Evolutionary conservation across 352 stramenopile species (phyloP).

Genomic region (Globisporangium splendens): DNA sequence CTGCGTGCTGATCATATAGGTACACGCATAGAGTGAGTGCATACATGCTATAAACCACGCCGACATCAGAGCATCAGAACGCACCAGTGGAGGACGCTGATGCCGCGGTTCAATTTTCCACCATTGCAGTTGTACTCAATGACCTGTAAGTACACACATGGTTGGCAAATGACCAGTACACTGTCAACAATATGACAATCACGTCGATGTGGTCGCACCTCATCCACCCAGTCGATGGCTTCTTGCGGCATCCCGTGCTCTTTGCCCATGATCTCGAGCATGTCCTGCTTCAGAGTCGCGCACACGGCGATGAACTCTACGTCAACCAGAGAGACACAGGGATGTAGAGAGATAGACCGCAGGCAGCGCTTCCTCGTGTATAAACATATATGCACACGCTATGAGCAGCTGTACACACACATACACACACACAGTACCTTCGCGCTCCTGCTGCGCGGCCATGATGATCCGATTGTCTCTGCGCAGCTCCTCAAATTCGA

Average conservation of each 20-base stretch:
- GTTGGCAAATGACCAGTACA: too few species aligned
- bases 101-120: constrained; percentile 98
- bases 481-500: too few species aligned
- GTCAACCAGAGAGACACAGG: not conserved
- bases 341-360: too few species aligned
- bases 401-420: too few species aligned
- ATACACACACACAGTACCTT: constrained; percentile 23
- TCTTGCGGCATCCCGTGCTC: constrained; percentile 79
- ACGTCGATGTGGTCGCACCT: constrained; percentile 21
- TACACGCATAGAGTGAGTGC: not conserved
- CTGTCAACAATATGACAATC: too few species aligned
- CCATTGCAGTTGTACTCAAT: constrained; percentile 97
- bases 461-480: constrained; percentile 14
- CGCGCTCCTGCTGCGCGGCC: constrained; percentile 35
- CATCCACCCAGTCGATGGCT: constrained; percentile 68
- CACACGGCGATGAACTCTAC: constrained; percentile 81
- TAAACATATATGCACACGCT: not conserved
- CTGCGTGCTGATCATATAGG: constrained; percentile 40
- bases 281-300: constrained; percentile 66
- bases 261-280: constrained; percentile 58
- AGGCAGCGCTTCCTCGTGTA: not conserved
- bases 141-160: constrained; percentile 26
- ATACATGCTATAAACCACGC: not conserved
- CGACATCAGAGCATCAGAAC: not conserved
- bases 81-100: constrained; percentile 93